Conservation (phyloP, 306 rosid species). For the Quercus dentata region DNA sequence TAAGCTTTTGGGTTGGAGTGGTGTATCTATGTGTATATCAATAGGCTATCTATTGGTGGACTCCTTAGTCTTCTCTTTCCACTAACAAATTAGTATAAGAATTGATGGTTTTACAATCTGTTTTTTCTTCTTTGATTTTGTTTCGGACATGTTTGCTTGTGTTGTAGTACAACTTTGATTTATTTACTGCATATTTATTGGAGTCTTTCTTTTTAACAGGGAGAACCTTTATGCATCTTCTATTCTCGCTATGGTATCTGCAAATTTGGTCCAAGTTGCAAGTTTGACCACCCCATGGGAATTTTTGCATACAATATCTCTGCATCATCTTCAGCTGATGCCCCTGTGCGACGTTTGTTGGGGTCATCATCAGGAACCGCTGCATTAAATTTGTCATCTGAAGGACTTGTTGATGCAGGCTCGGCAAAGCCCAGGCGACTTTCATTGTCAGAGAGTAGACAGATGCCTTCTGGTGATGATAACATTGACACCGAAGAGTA, state of each 20-base stretch:
- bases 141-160: neutral
- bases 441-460: conserved; percentile 78
- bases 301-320: conserved; percentile 70
- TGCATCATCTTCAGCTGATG: conserved; percentile 58
- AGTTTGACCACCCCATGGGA: conserved; percentile 97
- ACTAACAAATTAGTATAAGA: too few relatives aligned
- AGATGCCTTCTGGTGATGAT: conserved; percentile 71
- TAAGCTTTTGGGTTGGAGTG: too few relatives aligned
- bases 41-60: too few relatives aligned
- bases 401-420: conserved; percentile 77
- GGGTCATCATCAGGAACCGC: conserved; percentile 77
- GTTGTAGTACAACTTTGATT: conserved; percentile 6
- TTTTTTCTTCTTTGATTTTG: neutral
- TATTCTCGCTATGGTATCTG: conserved; percentile 97
- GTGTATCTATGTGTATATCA: too few relatives aligned
- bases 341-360: conserved; percentile 60
- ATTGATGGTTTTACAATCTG: neutral
- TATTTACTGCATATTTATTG: conserved; percentile 24
- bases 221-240: conserved; percentile 89
- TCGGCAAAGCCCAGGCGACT: conserved; percentile 69
- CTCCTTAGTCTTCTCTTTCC: too few relatives aligned
- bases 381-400: conserved; percentile 74
- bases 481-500: conserved; percentile 70
- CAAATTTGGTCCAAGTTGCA: conserved; percentile 99
- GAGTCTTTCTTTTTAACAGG: conserved; percentile 50